Conservation (phyloP, 2,329 filamentous ascomycete genomes). For the Metarhizium rileyi region DNA sequence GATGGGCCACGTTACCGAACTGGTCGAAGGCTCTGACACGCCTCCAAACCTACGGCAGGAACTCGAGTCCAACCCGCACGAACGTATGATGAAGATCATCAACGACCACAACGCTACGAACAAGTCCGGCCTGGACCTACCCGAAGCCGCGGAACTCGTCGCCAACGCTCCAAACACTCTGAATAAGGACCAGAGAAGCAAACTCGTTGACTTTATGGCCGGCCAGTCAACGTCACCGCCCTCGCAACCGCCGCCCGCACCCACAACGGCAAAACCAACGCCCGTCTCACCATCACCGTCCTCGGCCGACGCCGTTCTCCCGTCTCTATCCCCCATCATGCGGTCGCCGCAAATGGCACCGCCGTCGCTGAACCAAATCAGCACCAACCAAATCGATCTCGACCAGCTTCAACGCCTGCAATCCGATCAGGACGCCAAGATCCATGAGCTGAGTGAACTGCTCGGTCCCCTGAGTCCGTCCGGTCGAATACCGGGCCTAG, state of each 20-base stretch:
- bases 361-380: conserved; percentile 51
- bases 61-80: conserved; percentile 46
- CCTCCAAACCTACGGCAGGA: conserved; percentile 45
- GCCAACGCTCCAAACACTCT: conserved; percentile 45
- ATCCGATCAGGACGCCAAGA: conserved; percentile 65
- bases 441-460: conserved; percentile 63
- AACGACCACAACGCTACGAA: conserved; percentile 52
- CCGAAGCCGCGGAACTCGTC: conserved; percentile 39
- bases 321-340: conserved; percentile 41
- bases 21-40: conserved; percentile 44
- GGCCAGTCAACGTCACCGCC: conserved; percentile 22
- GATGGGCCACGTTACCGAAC: conserved; percentile 50
- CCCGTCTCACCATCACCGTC: conserved; percentile 16
- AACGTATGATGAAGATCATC: conserved; percentile 57
- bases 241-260: conserved; percentile 11
- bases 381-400: conserved; percentile 63
- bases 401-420: conserved; percentile 72
- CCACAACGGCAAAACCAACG: conserved; percentile 14
- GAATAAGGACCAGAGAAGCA: conserved; percentile 46
- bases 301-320: conserved; percentile 13
- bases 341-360: conserved; percentile 19
- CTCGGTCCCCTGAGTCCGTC: conserved; percentile 74
- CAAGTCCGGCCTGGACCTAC: conserved; percentile 38
- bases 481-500: conserved; percentile 65
- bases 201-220: conserved; percentile 52